Conservation (phyloP, 306 rosid genomes). For the Hylodesmum podocarpum region DNA sequence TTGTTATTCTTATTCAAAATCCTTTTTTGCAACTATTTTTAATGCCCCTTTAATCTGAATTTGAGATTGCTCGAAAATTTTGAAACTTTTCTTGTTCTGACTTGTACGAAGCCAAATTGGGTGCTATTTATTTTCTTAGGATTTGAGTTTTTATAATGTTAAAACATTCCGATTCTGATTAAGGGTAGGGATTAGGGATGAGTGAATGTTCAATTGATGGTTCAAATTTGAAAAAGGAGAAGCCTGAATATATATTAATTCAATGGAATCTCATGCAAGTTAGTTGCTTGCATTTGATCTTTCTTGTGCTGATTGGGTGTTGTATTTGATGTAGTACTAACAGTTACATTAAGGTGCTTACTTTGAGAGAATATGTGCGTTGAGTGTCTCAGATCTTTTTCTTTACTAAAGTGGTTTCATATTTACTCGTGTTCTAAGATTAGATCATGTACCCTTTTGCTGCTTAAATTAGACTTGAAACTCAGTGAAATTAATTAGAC, state of each 20-base stretch:
- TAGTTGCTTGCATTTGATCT: background rate
- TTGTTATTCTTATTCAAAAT: background rate
- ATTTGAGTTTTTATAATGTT: background rate
- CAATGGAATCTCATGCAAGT: background rate
- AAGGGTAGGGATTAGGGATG: no score
- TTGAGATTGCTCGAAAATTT: background rate
- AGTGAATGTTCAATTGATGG: background rate
- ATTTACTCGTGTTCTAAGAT: background rate
- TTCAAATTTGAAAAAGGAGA: background rate
- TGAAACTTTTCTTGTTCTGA: background rate
- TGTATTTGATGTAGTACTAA: constrained; percentile 17
- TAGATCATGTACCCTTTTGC: background rate
- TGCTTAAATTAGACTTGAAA: background rate
- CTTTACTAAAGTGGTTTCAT: background rate
- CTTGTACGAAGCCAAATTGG: background rate
- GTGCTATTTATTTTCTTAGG: background rate
- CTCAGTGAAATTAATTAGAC: background rate
- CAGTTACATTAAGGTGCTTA: constrained; percentile 13
- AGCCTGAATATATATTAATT: background rate
- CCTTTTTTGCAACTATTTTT: background rate
- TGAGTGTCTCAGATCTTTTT: background rate
- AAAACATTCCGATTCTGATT: background rate
- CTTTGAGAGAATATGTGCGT: background rate
- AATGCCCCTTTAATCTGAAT: background rate
- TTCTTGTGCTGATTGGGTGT: background rate